Evolutionary conservation across 768 basidiomycete genomes (phyloP), one percentile per base, ranked within the genome.

Genomic region (Podaxis sp.): DNA sequence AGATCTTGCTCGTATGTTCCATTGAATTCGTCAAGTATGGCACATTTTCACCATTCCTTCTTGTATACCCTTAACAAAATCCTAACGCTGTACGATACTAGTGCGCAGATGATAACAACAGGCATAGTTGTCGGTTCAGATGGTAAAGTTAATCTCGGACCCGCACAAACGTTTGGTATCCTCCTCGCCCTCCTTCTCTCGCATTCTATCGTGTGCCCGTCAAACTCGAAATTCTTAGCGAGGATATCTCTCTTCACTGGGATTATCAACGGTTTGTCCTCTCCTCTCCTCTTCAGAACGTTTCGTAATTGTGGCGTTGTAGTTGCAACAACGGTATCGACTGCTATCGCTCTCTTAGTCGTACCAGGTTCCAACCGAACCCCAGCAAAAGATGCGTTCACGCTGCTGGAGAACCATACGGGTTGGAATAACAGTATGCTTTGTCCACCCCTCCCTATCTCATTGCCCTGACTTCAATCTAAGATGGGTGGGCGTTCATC

Each of bases 401-500:
- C 84, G 0, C 62, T 81, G 56, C 84, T 83, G 56, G 85, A 87
- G 72, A 87, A 87, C 64, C 84, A 85, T 68, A 83, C 81, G 2
- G 86, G 84, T 20, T 87, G 86, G 86, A 80, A 82, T 63, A 75
- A 86, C 85, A 67, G 59, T 15, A 38, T 30, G 2, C 41, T 26
- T 17, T 26, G 36, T 26, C 3, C 57, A 10, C 48, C 40, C 64
- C 36, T 41, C 13, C 17, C 46, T 30, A 30, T 6, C 28, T 30
- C 28, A 30, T 30, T 30, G 22, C 50, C 6, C 1, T 62, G 55
- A 59, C 22, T 28, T 20, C 28, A 20, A 40, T 30, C 26, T 15
- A 58, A 87, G 86, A 78, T 72, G 84, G 80, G 6, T 87, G 85
- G 85, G 85, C 85, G 2, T 87, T 87, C 71, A 72, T 87, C 56